Percentiles rank a stretch among this genome's conserved stretches.
phyloP scores from a whole-genome alignment of 805 yeast genomes.

The Wickerhamomyces subpelliculosus region DNA sequence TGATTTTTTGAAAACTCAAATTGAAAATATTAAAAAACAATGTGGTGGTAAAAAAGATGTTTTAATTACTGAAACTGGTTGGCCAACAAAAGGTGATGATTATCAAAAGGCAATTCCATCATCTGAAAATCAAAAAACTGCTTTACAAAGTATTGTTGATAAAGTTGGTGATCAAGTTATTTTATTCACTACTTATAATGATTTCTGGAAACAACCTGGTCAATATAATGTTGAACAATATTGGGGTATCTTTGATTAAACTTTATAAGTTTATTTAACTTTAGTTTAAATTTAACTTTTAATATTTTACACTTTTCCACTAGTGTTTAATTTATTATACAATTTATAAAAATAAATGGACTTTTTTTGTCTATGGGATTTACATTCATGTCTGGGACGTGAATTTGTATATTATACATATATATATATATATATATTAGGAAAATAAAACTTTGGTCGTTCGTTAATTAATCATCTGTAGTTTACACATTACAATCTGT shows the following conservation, averaged over 20 bases:
- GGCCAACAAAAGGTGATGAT: slow-evolving; percentile 58
- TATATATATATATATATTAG: not conserved
- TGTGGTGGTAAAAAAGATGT: slow-evolving; percentile 42
- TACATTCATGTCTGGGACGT: too few relatives aligned
- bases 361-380: too few relatives aligned
- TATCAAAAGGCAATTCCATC: slow-evolving; percentile 54
- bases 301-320: too few relatives aligned
- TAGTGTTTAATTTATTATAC: too few relatives aligned
- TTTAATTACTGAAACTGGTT: slow-evolving; percentile 58
- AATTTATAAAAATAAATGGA: too few relatives aligned
- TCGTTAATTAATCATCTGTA: not conserved
- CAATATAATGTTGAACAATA: slow-evolving; percentile 51
- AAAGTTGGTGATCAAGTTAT: slow-evolving; percentile 42
- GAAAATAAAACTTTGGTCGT: not conserved
- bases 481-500: not conserved
- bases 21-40: slow-evolving; percentile 32
- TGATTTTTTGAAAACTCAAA: slow-evolving; percentile 42
- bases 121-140: slow-evolving; percentile 40
- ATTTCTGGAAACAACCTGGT: slow-evolving; percentile 56
- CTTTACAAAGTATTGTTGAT: slow-evolving; percentile 42
- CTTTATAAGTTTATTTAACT: too few relatives aligned
- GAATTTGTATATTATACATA: not conserved
- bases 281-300: too few relatives aligned
- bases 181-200: slow-evolving; percentile 57
- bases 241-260: slow-evolving; percentile 30